Conservation (phyloP, 495 filamentous ascomycete genomes). For the Hyaloscypha hepaticicola region DNA sequence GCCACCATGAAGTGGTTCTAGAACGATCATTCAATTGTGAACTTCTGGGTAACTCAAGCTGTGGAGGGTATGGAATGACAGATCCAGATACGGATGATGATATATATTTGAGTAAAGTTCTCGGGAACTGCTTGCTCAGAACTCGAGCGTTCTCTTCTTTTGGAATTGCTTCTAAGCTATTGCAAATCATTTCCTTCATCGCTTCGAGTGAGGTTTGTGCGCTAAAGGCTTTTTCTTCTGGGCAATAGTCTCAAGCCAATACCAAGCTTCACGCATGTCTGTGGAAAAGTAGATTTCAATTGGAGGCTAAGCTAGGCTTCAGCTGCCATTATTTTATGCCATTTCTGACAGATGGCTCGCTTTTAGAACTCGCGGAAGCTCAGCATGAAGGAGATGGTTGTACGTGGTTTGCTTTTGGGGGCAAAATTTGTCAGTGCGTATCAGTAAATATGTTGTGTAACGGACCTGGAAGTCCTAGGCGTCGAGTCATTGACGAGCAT, state of each 20-base stretch:
- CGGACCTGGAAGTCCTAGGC: not conserved
- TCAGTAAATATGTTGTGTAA: not conserved
- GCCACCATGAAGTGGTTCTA: not conserved
- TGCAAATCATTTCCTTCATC: not conserved
- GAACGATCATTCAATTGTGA: not conserved
- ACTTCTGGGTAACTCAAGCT: too few species aligned
- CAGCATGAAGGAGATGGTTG: not conserved
- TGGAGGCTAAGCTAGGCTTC: not conserved
- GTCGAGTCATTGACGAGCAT: not conserved
- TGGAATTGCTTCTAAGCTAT: not conserved
- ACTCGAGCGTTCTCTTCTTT: not conserved
- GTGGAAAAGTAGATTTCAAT: not conserved
- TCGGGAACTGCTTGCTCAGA: not conserved
- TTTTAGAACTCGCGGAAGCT: not conserved
- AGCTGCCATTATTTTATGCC: not conserved
- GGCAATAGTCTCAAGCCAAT: not conserved
- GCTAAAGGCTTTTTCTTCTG: not conserved
- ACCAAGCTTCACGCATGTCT: not conserved
- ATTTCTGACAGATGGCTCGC: not conserved
- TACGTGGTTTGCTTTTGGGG: not conserved
- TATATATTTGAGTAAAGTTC: not conserved
- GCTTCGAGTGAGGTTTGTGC: not conserved
- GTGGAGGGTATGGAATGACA: too few species aligned
- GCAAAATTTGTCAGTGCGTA: not conserved
- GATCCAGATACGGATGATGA: too few species aligned